Percentiles rank a stretch among this genome's conserved stretches.
Evolutionary conservation across 352 stramenopile species (phyloP).

Genomic region (Pythium grandisporangium): DNA sequence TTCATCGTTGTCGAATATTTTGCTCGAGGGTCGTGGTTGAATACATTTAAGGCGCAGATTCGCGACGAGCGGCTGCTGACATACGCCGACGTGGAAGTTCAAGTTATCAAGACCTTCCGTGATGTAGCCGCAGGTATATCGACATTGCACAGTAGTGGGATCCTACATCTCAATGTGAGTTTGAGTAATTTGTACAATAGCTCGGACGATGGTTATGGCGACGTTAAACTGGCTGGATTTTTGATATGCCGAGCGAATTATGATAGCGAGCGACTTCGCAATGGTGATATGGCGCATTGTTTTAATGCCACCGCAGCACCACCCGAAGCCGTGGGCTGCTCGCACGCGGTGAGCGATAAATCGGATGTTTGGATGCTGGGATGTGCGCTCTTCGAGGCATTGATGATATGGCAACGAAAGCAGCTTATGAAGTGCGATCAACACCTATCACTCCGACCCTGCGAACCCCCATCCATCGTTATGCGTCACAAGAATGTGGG

Average conservation of each 20-base stretch:
- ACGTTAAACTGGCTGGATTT: slow-evolving; percentile 28
- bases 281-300: slow-evolving; percentile 23
- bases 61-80: neutral
- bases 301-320: slow-evolving; percentile 28
- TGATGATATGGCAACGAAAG: slow-evolving; percentile 39
- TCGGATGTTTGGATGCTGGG: slow-evolving; percentile 59
- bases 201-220: neutral
- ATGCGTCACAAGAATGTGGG: slow-evolving; percentile 29
- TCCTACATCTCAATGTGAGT: slow-evolving; percentile 50
- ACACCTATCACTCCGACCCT: neutral
- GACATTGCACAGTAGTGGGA: slow-evolving; percentile 40
- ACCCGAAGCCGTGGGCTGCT: slow-evolving; percentile 24
- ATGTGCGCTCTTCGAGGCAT: slow-evolving; percentile 35
- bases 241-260: slow-evolving; percentile 36
- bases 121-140: slow-evolving; percentile 36
- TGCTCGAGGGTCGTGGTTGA: slow-evolving; percentile 21
- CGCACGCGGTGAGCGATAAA: slow-evolving; percentile 25
- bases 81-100: slow-evolving; percentile 18
- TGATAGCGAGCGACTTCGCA: slow-evolving; percentile 13
- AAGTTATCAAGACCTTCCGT: slow-evolving; percentile 25
- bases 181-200: slow-evolving; percentile 17
- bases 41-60: slow-evolving; percentile 15
- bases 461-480: slow-evolving; percentile 6
- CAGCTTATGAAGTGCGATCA: slow-evolving; percentile 14
- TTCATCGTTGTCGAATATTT: slow-evolving; percentile 45